phyloP scores from a whole-genome alignment of 208 protist species.

The Acanthamoeba lenticulata region DNA sequence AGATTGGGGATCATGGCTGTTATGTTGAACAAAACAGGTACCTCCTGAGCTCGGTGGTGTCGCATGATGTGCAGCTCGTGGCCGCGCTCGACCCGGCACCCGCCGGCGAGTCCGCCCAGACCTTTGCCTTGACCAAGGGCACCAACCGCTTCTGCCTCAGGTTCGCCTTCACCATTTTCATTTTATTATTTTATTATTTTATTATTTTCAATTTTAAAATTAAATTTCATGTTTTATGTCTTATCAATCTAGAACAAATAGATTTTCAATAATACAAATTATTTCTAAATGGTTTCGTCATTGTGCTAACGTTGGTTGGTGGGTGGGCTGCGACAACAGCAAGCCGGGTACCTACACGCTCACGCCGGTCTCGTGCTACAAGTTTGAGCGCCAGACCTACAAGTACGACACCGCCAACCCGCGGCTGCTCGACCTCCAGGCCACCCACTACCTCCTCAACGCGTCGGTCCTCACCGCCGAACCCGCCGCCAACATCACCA shows the following conservation, averaged over 20 bases:
- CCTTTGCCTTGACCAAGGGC: conserved; percentile 50
- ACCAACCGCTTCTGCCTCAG: conserved; percentile 60
- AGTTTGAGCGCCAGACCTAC: conserved; percentile 55
- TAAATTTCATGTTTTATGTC: no score
- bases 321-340: no score
- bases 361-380: conserved; percentile 49
- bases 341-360: conserved; percentile 60
- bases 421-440: conserved; percentile 48
- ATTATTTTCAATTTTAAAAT: no score
- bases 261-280: neutral
- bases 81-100: neutral
- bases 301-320: neutral
- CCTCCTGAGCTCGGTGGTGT: conserved; percentile 27
- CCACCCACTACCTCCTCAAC: conserved; percentile 61
- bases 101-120: neutral
- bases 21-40: neutral
- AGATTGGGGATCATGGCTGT: neutral
- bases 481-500: conserved; percentile 31
- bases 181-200: no score
- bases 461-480: neutral
- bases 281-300: neutral
- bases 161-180: neutral
- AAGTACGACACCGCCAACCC: conserved; percentile 56
- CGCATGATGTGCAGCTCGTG: conserved; percentile 60
- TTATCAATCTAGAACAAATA: neutral